Conservation (phyloP, 345 rosid species). For the Barbarea vulgaris region DNA sequence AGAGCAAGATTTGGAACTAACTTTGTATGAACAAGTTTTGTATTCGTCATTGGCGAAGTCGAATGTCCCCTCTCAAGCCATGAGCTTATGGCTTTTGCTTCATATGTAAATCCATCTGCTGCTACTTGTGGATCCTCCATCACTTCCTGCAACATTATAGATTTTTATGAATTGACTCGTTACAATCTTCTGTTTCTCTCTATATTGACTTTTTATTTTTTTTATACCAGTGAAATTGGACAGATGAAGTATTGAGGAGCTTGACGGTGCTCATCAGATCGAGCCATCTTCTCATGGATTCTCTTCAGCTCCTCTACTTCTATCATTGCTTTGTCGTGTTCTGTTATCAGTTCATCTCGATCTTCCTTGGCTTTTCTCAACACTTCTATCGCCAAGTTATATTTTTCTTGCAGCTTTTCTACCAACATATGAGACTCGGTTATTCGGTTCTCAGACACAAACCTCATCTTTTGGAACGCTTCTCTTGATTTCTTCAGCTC, state of each 20-base stretch:
- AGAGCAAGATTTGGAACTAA: slow-evolving; percentile 52
- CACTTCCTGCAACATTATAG: slow-evolving; percentile 51
- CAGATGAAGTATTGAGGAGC: slow-evolving; percentile 69
- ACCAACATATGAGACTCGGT: slow-evolving; percentile 51
- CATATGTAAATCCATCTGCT: slow-evolving; percentile 74
- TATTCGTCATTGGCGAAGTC: slow-evolving; percentile 72
- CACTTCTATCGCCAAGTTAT: slow-evolving; percentile 62
- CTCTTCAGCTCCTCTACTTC: slow-evolving; percentile 66
- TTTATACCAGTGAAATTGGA: slow-evolving; percentile 67
- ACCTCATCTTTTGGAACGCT: slow-evolving; percentile 48
- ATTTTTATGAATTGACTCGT: background rate
- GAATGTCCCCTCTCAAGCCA: slow-evolving; percentile 60
- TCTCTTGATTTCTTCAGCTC: slow-evolving; percentile 50
- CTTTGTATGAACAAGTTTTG: slow-evolving; percentile 34
- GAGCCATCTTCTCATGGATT: slow-evolving; percentile 53
- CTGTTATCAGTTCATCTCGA: slow-evolving; percentile 56
- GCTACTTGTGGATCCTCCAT: slow-evolving; percentile 77
- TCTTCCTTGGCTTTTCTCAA: slow-evolving; percentile 59
- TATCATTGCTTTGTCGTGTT: slow-evolving; percentile 62
- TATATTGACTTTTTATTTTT: background rate
- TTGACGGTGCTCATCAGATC: slow-evolving; percentile 47
- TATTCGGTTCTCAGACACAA: slow-evolving; percentile 52
- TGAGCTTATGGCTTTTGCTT: slow-evolving; percentile 58
- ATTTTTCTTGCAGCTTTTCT: slow-evolving; percentile 62
- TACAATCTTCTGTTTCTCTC: background rate